phyloP scores from a whole-genome alignment of 306 rosid species.

The Prunus persica region DNA sequence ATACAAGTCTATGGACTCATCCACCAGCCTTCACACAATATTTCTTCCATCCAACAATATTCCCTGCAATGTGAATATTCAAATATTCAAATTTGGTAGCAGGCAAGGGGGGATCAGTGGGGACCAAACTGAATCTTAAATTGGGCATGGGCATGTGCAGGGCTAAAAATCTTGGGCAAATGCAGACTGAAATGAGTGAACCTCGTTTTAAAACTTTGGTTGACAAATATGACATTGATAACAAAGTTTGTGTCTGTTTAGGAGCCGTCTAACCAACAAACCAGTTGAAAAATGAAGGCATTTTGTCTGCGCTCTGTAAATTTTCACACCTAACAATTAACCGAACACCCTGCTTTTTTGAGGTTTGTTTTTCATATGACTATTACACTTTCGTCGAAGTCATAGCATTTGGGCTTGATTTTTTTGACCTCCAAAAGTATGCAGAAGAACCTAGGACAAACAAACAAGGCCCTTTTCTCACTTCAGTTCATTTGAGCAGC shows the following conservation, averaged over 20 bases:
- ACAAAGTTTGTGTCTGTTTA: background rate
- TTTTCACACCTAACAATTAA: conserved; percentile 3
- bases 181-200: conserved; percentile 6
- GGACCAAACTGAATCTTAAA: conserved; percentile 21
- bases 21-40: too few species aligned
- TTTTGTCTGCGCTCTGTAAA: background rate
- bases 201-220: conserved; percentile 6
- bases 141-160: background rate
- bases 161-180: background rate
- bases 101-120: background rate
- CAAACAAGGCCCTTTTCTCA: background rate
- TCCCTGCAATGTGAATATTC: conserved; percentile 8
- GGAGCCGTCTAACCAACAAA: conserved; percentile 33
- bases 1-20: background rate
- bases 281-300: conserved; percentile 30
- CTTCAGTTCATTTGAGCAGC: too few species aligned
- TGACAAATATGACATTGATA: background rate
- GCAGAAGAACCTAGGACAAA: background rate
- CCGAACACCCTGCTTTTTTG: background rate
- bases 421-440: background rate
- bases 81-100: background rate
- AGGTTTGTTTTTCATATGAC: background rate
- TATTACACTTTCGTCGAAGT: background rate
- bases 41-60: background rate
- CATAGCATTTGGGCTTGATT: background rate